These are phyloP conservation scores for Puccinia coronata DNA, from an alignment of 1,284 basidiomycete genomes.

Conservation along the genomic window DNA sequence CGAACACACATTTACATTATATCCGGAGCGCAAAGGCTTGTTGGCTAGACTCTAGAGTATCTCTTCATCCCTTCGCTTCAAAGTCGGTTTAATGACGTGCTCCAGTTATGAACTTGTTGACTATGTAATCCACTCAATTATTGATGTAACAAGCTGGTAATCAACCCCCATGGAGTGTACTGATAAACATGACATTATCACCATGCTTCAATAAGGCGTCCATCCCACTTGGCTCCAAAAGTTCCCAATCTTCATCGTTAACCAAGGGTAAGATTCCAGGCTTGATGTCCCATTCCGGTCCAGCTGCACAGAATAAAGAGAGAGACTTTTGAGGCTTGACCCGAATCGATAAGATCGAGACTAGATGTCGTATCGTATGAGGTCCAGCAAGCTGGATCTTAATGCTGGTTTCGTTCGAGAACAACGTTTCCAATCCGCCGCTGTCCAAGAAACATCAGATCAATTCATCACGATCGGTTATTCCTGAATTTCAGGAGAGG, in stretches of 20 bases:
- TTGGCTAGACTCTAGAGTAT: background rate
- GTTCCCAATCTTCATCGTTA: constrained; percentile 49
- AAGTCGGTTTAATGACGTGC: background rate
- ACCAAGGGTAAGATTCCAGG: constrained; percentile 44
- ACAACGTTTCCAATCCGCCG: constrained; percentile 38
- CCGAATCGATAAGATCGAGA: constrained; percentile 22
- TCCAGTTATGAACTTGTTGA: background rate
- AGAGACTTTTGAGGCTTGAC: constrained; percentile 37
- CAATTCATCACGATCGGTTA: too few relatives aligned
- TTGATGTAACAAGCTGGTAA: background rate
- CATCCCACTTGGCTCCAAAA: constrained; percentile 47
- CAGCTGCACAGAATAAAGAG: constrained; percentile 36
- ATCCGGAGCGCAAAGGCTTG: background rate
- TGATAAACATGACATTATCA: constrained; percentile 48
- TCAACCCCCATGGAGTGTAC: constrained; percentile 48
- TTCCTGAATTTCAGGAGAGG: too few relatives aligned
- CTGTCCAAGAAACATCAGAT: too few relatives aligned
- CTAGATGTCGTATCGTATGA: constrained; percentile 34
- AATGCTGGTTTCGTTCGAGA: background rate
- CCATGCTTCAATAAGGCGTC: constrained; percentile 25
- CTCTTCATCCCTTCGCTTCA: background rate
- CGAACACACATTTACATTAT: too few relatives aligned
- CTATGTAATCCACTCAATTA: background rate
- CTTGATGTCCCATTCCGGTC: constrained; percentile 42
- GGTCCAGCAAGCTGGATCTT: constrained; percentile 23